These are phyloP conservation scores for Pholiota conissans DNA, from an alignment of 768 basidiomycete species.

Conservation along the genomic window DNA sequence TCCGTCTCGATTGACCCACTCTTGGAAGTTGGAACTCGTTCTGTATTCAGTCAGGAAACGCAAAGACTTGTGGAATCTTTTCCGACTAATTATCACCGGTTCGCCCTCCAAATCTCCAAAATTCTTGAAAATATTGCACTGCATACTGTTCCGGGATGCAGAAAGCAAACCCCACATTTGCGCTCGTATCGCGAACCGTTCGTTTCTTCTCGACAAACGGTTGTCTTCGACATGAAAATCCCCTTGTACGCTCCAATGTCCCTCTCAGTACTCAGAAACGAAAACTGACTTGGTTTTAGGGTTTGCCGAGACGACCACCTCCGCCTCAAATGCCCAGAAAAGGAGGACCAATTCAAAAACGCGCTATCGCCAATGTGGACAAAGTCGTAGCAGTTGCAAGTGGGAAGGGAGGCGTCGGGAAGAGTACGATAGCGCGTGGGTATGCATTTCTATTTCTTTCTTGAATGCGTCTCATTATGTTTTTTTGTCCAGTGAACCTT, in stretches of 20 bases:
- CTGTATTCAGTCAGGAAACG: no score
- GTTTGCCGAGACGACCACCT: conserved; percentile 30
- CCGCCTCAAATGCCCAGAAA: conserved; percentile 64
- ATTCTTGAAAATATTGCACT: no score
- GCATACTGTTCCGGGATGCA: no score
- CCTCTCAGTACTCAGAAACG: background rate
- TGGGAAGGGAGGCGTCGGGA: conserved; percentile 96
- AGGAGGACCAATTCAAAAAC: conserved; percentile 52
- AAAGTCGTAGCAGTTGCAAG: conserved; percentile 84
- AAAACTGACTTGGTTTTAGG: conserved; percentile 16
- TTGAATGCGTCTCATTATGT: background rate
- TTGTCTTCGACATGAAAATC: conserved; percentile 6
- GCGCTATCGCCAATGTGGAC: conserved; percentile 70
- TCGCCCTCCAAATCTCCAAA: no score
- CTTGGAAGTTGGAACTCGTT: no score
- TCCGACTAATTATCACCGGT: no score
- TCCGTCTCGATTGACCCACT: no score
- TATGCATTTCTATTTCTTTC: background rate
- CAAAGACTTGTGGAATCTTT: no score
- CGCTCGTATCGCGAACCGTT: background rate
- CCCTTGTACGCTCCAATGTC: background rate
- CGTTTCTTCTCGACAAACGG: conserved; percentile 1
- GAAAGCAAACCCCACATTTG: background rate
- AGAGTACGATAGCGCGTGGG: conserved; percentile 89
- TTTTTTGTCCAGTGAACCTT: conserved; percentile 63